Evolutionary conservation across 495 filamentous ascomycete genomes (phyloP).

Genomic region (Hypoxylon intermedium): DNA sequence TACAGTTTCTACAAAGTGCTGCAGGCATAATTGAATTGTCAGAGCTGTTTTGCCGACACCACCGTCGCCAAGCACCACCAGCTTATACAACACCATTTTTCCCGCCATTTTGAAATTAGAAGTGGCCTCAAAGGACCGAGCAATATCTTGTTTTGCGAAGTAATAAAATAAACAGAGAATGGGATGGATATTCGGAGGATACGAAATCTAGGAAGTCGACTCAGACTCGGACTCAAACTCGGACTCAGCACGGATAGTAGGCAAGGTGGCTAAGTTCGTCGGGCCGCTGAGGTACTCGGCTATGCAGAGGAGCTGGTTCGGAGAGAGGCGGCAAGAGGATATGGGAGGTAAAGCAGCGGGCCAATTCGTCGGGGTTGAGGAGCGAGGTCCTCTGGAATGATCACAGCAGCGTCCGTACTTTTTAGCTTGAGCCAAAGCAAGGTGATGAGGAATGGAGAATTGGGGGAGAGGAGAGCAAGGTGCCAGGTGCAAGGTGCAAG

Average conservation of each 20-base stretch:
- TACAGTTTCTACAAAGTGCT: conserved; percentile 67
- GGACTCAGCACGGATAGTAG: conserved; percentile 30
- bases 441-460: conserved; percentile 23
- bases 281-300: conserved; percentile 38
- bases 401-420: conserved; percentile 38
- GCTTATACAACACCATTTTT: conserved; percentile 96
- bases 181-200: too few species aligned
- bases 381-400: conserved; percentile 22
- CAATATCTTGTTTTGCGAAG: neutral
- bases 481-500: conserved; percentile 25
- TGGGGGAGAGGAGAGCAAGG: conserved; percentile 9
- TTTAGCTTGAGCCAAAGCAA: conserved; percentile 26
- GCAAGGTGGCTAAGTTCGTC: conserved; percentile 40
- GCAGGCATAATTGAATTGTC: conserved; percentile 87
- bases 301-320: conserved; percentile 30
- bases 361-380: conserved; percentile 24
- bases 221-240: conserved; percentile 5
- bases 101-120: conserved; percentile 58
- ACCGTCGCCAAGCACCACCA: conserved; percentile 89
- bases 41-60: conserved; percentile 94
- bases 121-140: conserved; percentile 28
- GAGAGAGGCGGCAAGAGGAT: conserved; percentile 28
- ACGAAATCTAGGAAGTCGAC: conserved; percentile 8
- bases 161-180: neutral
- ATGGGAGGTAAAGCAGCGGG: conserved; percentile 15